These are phyloP conservation scores for Chlorella sp. DNA, from an alignment of 139 green algal species.

Conservation along the genomic window DNA sequence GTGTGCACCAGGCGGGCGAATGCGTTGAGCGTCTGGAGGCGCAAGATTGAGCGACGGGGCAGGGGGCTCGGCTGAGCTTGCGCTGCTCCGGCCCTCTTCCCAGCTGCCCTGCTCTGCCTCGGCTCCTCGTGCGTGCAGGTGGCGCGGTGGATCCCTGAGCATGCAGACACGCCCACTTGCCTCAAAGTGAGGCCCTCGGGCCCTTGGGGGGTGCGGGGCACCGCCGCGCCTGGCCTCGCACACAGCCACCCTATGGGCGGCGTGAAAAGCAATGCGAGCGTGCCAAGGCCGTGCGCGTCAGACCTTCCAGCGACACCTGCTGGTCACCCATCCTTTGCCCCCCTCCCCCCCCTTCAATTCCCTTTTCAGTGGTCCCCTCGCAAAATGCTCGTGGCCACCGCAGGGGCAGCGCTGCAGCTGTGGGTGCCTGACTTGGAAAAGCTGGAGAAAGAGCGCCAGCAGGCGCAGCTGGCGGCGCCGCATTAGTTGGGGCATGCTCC, in stretches of 20 bases:
- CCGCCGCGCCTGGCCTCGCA: no score
- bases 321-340: neutral
- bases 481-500: neutral
- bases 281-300: neutral
- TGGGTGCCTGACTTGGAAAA: slow-evolving; percentile 71
- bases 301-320: neutral
- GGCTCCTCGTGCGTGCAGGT: no score
- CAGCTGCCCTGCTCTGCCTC: no score
- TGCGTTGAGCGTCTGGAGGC: no score
- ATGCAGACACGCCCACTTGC: slow-evolving; percentile 68
- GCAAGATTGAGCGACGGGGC: no score
- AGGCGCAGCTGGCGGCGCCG: slow-evolving; percentile 1
- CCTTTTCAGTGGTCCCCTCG: slow-evolving; percentile 63
- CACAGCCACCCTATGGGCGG: neutral
- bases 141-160: slow-evolving; percentile 56
- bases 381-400: slow-evolving; percentile 76
- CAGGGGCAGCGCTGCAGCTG: slow-evolving; percentile 71
- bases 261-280: neutral
- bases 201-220: neutral
- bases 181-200: slow-evolving; percentile 37
- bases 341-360: neutral
- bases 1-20: no score
- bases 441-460: slow-evolving; percentile 14
- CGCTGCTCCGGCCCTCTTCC: no score
- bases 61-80: no score